These are phyloP conservation scores for Guadua angustifolia DNA, from an alignment of 176 grass and related monocot species.

Conservation along the genomic window DNA sequence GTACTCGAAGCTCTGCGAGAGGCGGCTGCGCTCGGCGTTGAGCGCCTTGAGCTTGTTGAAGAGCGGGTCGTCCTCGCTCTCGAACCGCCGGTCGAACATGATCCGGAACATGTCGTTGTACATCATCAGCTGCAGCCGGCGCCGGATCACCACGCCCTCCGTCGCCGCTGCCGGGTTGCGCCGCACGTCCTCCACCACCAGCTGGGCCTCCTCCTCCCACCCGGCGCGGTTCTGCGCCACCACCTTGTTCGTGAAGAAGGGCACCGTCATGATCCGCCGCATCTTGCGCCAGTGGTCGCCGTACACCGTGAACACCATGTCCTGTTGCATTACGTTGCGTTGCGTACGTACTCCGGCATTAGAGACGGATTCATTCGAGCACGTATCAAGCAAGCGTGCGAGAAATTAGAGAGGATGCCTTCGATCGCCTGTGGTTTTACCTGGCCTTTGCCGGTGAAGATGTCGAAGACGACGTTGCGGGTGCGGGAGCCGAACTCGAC, in stretches of 20 bases:
- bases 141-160: conserved; percentile 62
- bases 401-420: background rate
- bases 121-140: conserved; percentile 89
- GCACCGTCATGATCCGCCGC: conserved; percentile 95
- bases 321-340: conserved; percentile 9
- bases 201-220: conserved; percentile 85
- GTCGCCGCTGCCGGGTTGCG: conserved; percentile 47
- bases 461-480: conserved; percentile 96
- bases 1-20: conserved; percentile 94
- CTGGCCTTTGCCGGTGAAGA: conserved; percentile 91
- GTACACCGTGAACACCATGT: conserved; percentile 97
- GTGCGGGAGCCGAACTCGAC: conserved; percentile 98
- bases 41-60: conserved; percentile 85
- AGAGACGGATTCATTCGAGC: background rate
- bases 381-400: background rate
- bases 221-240: conserved; percentile 78
- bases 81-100: conserved; percentile 90
- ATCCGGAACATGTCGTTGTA: conserved; percentile 99
- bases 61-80: conserved; percentile 64
- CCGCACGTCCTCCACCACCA: conserved; percentile 74
- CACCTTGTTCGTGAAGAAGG: conserved; percentile 94
- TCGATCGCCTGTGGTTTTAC: conserved; percentile 2
- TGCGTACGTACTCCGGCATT: background rate
- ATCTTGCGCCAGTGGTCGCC: conserved; percentile 99
- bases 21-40: conserved; percentile 80